phyloP scores from a whole-genome alignment of 176 grass and related monocot genomes.

The Eleusine coracana region DNA sequence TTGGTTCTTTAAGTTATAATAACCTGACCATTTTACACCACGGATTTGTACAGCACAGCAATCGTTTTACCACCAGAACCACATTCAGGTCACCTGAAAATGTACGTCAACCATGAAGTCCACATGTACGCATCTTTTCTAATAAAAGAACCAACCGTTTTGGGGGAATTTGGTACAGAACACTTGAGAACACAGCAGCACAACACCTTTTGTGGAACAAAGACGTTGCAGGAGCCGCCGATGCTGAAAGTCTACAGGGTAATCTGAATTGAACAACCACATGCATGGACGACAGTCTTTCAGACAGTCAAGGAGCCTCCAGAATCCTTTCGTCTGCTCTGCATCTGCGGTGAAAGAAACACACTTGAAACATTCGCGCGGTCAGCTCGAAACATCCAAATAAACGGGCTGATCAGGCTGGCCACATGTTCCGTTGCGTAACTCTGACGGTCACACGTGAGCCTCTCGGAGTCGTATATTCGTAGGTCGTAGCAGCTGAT shows the following conservation, averaged over 20 bases:
- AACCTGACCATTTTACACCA: no score
- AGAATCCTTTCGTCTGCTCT: not conserved
- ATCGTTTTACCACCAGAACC: not conserved
- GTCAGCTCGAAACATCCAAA: not conserved
- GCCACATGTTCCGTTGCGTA: not conserved
- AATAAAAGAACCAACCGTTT: not conserved
- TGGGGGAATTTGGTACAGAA: not conserved
- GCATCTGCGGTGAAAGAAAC: not conserved
- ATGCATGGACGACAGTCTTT: not conserved
- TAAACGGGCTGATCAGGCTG: not conserved
- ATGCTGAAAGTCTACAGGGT: not conserved
- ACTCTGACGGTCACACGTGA: constrained; percentile 4
- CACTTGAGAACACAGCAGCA: not conserved
- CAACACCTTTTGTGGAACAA: not conserved
- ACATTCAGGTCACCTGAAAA: not conserved
- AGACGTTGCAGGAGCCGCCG: not conserved
- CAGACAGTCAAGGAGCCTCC: not conserved
- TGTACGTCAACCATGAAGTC: not conserved
- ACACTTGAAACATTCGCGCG: not conserved
- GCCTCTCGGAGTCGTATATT: not conserved
- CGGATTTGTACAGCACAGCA: not conserved
- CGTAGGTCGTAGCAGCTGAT: not conserved
- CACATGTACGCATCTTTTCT: no score
- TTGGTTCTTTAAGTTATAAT: no score
- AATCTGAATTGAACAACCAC: not conserved